These are phyloP conservation scores for Circinella minor DNA, from an alignment of 371 early-diverging fungal species.

Conservation along the genomic window DNA sequence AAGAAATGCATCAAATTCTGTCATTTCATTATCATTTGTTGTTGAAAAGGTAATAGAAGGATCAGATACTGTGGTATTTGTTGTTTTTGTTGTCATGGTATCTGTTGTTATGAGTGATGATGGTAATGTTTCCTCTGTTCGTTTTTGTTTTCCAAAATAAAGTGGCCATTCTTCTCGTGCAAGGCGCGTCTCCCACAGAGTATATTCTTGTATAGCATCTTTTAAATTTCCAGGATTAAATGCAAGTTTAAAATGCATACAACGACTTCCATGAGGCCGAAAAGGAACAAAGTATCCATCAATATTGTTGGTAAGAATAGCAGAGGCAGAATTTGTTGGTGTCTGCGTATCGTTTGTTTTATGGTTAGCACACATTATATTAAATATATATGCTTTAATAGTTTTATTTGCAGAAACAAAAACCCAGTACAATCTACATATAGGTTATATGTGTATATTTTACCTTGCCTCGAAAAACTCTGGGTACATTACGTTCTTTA, in stretches of 20 bases:
- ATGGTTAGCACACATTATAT: too few species aligned
- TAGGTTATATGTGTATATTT: neutral
- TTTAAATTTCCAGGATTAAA: slow-evolving; percentile 77
- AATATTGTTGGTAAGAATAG: slow-evolving; percentile 76
- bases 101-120: neutral
- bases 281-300: slow-evolving; percentile 79
- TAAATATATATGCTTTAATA: too few species aligned
- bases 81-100: neutral
- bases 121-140: neutral
- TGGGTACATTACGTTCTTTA: slow-evolving; percentile 66
- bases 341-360: slow-evolving; percentile 46
- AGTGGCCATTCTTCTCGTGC: slow-evolving; percentile 76
- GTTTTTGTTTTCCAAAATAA: slow-evolving; percentile 67
- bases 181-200: slow-evolving; percentile 74
- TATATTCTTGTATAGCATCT: slow-evolving; percentile 69
- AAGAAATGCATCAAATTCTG: slow-evolving; percentile 60
- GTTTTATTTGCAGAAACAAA: too few species aligned
- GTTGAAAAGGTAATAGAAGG: neutral
- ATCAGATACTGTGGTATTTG: neutral
- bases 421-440: too few species aligned
- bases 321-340: slow-evolving; percentile 82
- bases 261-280: slow-evolving; percentile 65
- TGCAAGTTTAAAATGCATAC: slow-evolving; percentile 73
- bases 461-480: slow-evolving; percentile 84
- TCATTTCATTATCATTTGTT: neutral